Percentiles rank a stretch among this genome's conserved stretches.
phyloP scores from a whole-genome alignment of 495 filamentous ascomycete species.

The Tuber aestivum region DNA sequence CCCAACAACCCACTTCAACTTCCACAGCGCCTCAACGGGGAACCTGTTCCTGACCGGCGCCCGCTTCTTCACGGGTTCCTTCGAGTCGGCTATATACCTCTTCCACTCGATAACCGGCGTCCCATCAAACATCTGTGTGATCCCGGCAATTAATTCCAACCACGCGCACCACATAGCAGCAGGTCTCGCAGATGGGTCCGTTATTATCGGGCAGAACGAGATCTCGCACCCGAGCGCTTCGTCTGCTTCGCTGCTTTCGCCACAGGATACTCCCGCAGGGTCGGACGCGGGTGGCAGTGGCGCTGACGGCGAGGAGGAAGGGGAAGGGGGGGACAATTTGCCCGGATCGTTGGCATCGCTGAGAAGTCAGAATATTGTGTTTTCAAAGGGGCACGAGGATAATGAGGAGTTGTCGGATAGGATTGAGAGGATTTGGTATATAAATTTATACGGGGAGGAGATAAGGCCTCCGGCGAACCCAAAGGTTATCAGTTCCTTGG shows the following conservation, averaged over 20 bases:
- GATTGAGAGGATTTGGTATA: conserved; percentile 88
- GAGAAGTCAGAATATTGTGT: conserved; percentile 68
- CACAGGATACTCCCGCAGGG: conserved; percentile 17
- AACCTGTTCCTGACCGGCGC: conserved; percentile 89
- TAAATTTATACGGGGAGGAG: conserved; percentile 90
- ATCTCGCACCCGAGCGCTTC: conserved; percentile 71
- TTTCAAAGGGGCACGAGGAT: conserved; percentile 58
- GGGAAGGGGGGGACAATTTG: conserved; percentile 71
- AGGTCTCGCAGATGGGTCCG: conserved; percentile 64
- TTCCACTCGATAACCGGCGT: conserved; percentile 75
- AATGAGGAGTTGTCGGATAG: conserved; percentile 66
- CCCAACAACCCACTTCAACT: conserved; percentile 75
- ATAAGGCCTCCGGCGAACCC: conserved; percentile 77
- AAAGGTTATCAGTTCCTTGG: conserved; percentile 63
- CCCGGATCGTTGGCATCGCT: conserved; percentile 77
- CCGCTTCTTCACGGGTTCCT: conserved; percentile 71
- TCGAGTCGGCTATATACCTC: conserved; percentile 76
- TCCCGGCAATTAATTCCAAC: conserved; percentile 89
- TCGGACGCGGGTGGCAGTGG: conserved; percentile 41
- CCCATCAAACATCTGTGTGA: conserved; percentile 64
- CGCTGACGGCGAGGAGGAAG: conserved; percentile 37
- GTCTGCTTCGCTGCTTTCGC: conserved; percentile 14
- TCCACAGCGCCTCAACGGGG: conserved; percentile 80
- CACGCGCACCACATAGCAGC: conserved; percentile 91
- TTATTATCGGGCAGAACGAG: conserved; percentile 86